Percentiles rank a stretch among this genome's conserved stretches.
These are phyloP conservation scores for Lentinula guzmanii DNA, from an alignment of 768 basidiomycete species.

Conservation along the genomic window DNA sequence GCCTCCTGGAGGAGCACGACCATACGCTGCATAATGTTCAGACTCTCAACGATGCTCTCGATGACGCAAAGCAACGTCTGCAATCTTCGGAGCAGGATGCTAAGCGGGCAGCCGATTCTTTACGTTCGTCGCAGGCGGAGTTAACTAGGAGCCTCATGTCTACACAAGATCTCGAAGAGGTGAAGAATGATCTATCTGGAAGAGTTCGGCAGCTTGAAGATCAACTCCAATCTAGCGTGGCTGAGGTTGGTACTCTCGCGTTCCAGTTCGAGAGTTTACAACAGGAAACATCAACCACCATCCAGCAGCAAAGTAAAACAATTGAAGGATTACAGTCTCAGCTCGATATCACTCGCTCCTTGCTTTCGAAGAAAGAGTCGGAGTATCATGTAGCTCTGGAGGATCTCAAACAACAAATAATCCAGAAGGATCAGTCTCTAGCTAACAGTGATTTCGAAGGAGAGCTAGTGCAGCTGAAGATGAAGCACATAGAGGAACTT, in stretches of 20 bases:
- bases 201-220: conserved; percentile 7
- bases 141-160: not conserved
- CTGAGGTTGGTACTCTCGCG: conserved; percentile 7
- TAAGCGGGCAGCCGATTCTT: conserved; percentile 17
- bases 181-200: not conserved
- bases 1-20: conserved; percentile 5
- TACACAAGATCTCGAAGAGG: not conserved
- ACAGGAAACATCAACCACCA: conserved; percentile 10
- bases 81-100: conserved; percentile 9
- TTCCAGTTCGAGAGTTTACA: conserved; percentile 10
- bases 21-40: conserved; percentile 6
- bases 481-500: conserved; percentile 31
- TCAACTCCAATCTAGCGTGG: conserved; percentile 1
- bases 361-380: conserved; percentile 12
- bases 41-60: conserved; percentile 9
- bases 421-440: conserved; percentile 13
- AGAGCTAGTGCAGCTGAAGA: conserved; percentile 24
- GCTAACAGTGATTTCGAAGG: conserved; percentile 13
- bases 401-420: conserved; percentile 20
- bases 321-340: conserved; percentile 17
- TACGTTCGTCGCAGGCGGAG: conserved; percentile 17
- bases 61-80: conserved; percentile 10
- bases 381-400: conserved; percentile 20
- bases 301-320: conserved; percentile 11
- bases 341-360: conserved; percentile 15